These are phyloP conservation scores for Trichosporon inkin DNA, from an alignment of 1,284 basidiomycete species.

Conservation along the genomic window DNA sequence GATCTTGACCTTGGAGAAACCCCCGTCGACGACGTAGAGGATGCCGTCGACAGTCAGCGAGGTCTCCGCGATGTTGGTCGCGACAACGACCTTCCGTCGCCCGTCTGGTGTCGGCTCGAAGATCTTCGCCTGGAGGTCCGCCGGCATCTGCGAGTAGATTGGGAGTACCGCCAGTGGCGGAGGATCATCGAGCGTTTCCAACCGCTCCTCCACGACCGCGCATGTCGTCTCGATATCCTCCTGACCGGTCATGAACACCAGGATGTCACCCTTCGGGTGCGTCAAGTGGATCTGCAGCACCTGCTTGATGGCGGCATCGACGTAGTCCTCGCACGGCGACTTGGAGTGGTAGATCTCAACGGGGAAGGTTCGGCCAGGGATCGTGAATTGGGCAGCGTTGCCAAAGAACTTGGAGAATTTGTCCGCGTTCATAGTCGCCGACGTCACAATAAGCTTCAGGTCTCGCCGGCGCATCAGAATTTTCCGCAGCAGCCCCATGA, in stretches of 20 bases:
- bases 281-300: conserved; percentile 94
- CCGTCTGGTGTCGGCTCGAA: conserved; percentile 94
- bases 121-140: conserved; percentile 96
- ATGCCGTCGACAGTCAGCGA: conserved; percentile 98
- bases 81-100: conserved; percentile 91
- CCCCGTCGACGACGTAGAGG: conserved; percentile 91
- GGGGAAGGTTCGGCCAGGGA: conserved; percentile 96
- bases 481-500: conserved; percentile 92
- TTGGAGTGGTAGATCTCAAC: conserved; percentile 95
- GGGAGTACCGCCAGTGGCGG: conserved; percentile 81
- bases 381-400: conserved; percentile 90
- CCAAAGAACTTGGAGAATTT: conserved; percentile 98
- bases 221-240: conserved; percentile 98
- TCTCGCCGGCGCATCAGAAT: conserved; percentile 87
- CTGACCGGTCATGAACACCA: conserved; percentile 99
- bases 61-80: conserved; percentile 98
- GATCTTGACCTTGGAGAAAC: conserved; percentile 96
- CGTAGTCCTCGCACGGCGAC: conserved; percentile 97
- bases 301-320: conserved; percentile 96
- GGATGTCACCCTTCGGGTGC: conserved; percentile 86
- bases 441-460: conserved; percentile 93
- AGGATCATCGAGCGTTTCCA: conserved; percentile 85
- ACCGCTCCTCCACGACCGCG: conserved; percentile 82
- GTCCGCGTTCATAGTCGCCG: conserved; percentile 98
- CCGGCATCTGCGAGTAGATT: conserved; percentile 99